phyloP scores from a whole-genome alignment of 2,329 filamentous ascomycete genomes.

The Pyricularia pennisetigena region DNA sequence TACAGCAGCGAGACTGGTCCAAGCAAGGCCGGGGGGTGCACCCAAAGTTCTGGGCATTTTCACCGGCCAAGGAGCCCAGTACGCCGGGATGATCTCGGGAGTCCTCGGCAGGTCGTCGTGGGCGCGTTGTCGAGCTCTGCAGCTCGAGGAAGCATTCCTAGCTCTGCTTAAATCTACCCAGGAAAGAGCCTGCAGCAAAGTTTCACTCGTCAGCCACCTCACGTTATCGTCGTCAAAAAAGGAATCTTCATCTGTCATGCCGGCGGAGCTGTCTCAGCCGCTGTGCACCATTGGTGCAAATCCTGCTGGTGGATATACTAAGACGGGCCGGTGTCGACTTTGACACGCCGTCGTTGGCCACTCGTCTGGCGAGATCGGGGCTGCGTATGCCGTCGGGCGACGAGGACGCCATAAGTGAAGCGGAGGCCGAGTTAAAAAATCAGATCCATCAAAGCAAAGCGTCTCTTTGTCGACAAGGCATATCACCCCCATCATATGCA shows the following conservation, averaged over 20 bases:
- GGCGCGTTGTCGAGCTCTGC: slow-evolving; percentile 11
- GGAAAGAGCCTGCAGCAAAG: slow-evolving; percentile 16
- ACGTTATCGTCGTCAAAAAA: slow-evolving; percentile 3
- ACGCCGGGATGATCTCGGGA: slow-evolving; percentile 24
- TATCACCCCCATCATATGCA: slow-evolving; percentile 41
- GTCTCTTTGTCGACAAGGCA: slow-evolving; percentile 31
- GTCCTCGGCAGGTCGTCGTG: slow-evolving; percentile 24
- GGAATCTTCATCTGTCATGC: background rate
- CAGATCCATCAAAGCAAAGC: slow-evolving; percentile 10
- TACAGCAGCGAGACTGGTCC: too few species aligned
- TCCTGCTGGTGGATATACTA: slow-evolving; percentile 20
- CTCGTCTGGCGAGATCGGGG: background rate
- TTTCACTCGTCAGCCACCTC: slow-evolving; percentile 25
- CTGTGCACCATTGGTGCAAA: slow-evolving; percentile 19
- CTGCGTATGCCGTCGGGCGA: slow-evolving; percentile 11
- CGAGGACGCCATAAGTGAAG: slow-evolving; percentile 14
- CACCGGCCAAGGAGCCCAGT: slow-evolving; percentile 28
- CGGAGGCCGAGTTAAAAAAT: too few species aligned
- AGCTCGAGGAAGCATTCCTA: background rate
- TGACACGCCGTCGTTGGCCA: slow-evolving; percentile 9
- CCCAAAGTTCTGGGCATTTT: too few species aligned
- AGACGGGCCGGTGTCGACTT: slow-evolving; percentile 14
- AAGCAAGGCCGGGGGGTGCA: too few species aligned
- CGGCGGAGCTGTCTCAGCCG: slow-evolving; percentile 24
- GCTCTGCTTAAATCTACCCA: background rate